Evolutionary conservation across 2,329 filamentous ascomycete genomes (phyloP).

Genomic region (Exophiala spinifera): DNA sequence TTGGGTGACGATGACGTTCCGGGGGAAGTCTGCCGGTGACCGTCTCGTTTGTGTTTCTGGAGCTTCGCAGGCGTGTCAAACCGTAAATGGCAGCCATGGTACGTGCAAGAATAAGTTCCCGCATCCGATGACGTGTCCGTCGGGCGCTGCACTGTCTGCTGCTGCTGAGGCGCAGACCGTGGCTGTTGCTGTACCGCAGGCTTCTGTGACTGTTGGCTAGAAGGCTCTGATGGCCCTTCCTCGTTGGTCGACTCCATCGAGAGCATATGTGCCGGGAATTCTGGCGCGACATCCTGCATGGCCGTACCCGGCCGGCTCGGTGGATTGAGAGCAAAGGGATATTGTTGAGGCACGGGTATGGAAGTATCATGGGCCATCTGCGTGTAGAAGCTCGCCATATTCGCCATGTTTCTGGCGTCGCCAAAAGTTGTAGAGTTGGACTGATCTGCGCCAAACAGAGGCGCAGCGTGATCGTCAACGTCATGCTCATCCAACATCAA

Average conservation of each 20-base stretch:
- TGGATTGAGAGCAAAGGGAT: conserved; percentile 27
- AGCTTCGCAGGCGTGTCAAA: conserved; percentile 85
- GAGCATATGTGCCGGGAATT: conserved; percentile 58
- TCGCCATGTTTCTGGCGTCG: conserved; percentile 37
- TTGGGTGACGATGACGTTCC: conserved; percentile 47
- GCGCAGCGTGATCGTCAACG: conserved; percentile 65
- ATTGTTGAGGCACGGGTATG: conserved; percentile 28
- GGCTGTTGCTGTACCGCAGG: conserved; percentile 24
- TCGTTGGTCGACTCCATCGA: conserved; percentile 62
- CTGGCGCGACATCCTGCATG: conserved; percentile 47
- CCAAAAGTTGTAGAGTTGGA: conserved; percentile 48
- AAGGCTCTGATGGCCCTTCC: conserved; percentile 38
- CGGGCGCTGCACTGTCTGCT: conserved; percentile 56
- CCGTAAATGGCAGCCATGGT: conserved; percentile 81
- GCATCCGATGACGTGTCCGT: conserved; percentile 66
- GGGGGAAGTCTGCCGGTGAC: conserved; percentile 72
- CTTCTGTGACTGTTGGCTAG: conserved; percentile 30
- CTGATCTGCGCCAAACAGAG: conserved; percentile 65
- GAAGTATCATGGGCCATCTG: conserved; percentile 23
- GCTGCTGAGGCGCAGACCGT: conserved; percentile 28
- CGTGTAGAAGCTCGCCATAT: conserved; percentile 35
- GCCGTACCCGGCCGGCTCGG: conserved; percentile 31
- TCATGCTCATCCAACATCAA: conserved; percentile 83
- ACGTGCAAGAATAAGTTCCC: conserved; percentile 94
- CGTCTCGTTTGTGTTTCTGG: conserved; percentile 94